phyloP scores from a whole-genome alignment of 2,329 filamentous ascomycete genomes.

The Arthrobotrys megalospora region DNA sequence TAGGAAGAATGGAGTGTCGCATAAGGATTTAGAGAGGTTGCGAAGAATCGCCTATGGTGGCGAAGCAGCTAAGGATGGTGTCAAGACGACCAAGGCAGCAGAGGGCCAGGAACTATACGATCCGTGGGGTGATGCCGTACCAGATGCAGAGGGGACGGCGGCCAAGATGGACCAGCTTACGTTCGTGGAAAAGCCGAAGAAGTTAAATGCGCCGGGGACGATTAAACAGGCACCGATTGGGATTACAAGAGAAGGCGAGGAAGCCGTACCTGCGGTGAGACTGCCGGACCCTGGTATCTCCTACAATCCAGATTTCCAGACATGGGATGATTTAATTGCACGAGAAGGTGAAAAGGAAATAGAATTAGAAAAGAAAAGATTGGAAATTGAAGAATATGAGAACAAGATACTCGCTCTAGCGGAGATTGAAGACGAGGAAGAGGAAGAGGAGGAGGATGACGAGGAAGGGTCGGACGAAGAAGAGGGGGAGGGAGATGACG shows the following conservation, averaged over 20 bases:
- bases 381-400: conserved; percentile 64
- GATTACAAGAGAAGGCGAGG: conserved; percentile 84
- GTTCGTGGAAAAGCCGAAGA: conserved; percentile 78
- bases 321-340: conserved; percentile 84
- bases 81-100: conserved; percentile 68
- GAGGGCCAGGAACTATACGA: conserved; percentile 78
- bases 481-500: conserved; percentile 61
- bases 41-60: conserved; percentile 83
- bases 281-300: conserved; percentile 86
- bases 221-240: conserved; percentile 84
- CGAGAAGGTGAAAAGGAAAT: conserved; percentile 74
- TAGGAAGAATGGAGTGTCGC: conserved; percentile 83
- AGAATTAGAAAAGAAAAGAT: conserved; percentile 63
- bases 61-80: conserved; percentile 68
- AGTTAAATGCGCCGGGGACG: conserved; percentile 81
- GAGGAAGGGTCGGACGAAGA: conserved; percentile 71
- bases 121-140: conserved; percentile 77
- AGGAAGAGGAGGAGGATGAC: conserved; percentile 83
- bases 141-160: conserved; percentile 63
- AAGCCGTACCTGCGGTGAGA: conserved; percentile 79
- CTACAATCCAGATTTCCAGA: conserved; percentile 90
- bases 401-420: conserved; percentile 68
- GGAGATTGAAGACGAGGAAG: conserved; percentile 76
- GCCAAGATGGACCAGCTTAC: conserved; percentile 66
- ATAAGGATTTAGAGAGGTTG: conserved; percentile 85